Conservation (phyloP, 2,329 filamentous ascomycete genomes). For the Ceratocystis albifundus region DNA sequence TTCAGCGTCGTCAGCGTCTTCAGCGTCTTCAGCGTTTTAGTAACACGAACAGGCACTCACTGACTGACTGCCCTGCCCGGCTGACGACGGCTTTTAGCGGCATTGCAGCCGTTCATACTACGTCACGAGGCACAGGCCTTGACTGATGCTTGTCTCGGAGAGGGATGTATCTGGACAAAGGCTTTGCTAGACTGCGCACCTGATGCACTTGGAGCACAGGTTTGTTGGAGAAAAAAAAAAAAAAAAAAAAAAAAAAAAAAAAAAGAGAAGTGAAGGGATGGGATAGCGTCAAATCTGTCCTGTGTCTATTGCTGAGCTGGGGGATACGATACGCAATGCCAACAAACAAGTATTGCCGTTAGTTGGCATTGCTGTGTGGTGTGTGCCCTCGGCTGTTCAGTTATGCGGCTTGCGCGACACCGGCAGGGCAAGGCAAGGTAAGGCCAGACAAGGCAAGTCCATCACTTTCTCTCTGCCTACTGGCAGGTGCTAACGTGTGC, state of each 20-base stretch:
- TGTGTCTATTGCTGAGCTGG: no score
- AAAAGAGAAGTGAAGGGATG: no score
- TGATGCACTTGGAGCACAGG: background rate
- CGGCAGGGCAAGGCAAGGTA: background rate
- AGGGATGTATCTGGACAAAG: background rate
- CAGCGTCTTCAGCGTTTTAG: no score
- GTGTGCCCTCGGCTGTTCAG: background rate
- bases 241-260: no score
- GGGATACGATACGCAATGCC: background rate
- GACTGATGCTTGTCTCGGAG: background rate
- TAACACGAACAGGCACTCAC: background rate
- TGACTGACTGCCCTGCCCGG: slow-evolving; percentile 25
- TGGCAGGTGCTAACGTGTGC: no score
- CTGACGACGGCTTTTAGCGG: slow-evolving; percentile 38
- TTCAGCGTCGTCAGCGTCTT: no score
- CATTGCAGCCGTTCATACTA: slow-evolving; percentile 22
- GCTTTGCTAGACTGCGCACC: background rate
- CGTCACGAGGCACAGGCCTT: background rate
- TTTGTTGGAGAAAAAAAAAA: background rate
- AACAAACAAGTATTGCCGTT: background rate
- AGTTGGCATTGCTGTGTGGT: background rate
- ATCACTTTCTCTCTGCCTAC: no score
- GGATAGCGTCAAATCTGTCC: no score
- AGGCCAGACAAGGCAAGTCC: background rate
- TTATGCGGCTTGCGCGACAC: no score